Percentiles rank a stretch among this genome's conserved stretches.
These are phyloP conservation scores for Sclerotinia minor DNA, from an alignment of 2,329 filamentous ascomycete species.

Conservation along the genomic window DNA sequence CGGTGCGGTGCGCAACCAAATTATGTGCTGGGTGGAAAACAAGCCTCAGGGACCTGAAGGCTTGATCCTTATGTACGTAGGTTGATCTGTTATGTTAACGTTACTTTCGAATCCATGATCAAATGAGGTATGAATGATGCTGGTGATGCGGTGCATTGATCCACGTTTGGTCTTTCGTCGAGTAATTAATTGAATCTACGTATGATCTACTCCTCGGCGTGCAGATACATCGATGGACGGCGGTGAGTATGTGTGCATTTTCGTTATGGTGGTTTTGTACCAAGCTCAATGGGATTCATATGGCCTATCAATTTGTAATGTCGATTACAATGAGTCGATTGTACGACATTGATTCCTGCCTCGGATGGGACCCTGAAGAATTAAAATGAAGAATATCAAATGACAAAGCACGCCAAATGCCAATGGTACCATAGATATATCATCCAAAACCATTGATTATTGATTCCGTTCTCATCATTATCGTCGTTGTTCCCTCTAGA, in stretches of 20 bases:
- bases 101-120: slow-evolving; percentile 21
- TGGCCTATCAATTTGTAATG: neutral
- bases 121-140: neutral
- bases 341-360: neutral
- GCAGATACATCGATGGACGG: neutral
- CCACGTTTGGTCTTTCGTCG: neutral
- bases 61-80: slow-evolving; percentile 13
- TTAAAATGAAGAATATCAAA: neutral
- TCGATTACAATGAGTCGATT: neutral
- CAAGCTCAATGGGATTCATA: neutral
- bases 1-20: neutral
- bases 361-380: neutral
- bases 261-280: neutral
- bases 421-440: neutral
- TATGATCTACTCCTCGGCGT: slow-evolving; percentile 1
- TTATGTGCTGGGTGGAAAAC: neutral
- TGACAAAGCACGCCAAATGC: neutral
- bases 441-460: neutral
- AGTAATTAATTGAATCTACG: neutral
- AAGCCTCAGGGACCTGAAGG: slow-evolving; percentile 11
- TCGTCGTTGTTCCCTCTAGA: neutral
- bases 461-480: neutral
- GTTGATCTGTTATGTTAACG: slow-evolving; percentile 17
- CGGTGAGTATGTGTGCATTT: neutral
- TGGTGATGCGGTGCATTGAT: neutral